A percentile compares a stretch with the other conserved stretches of the same genome.
These are phyloP conservation scores for Byssochlamys sp. DNA, from an alignment of 2,329 filamentous ascomycete species.

Conservation along the genomic window DNA sequence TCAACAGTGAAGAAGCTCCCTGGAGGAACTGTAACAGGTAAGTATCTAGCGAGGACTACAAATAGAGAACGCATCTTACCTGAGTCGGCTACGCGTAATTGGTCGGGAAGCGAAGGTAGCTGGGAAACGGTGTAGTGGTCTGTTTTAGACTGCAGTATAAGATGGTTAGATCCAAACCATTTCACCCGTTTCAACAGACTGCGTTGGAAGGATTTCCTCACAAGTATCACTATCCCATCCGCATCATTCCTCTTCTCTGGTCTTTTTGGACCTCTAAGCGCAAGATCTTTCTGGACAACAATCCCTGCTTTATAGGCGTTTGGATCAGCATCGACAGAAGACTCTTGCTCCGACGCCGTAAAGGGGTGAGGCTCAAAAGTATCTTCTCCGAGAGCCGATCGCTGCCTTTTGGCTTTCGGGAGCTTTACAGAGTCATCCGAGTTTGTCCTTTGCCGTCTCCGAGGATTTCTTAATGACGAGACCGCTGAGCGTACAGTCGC, in stretches of 20 bases:
- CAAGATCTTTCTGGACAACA: slow-evolving; percentile 21
- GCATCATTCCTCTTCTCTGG: slow-evolving; percentile 21
- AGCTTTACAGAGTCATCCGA: slow-evolving; percentile 38
- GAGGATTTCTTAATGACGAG: slow-evolving; percentile 24
- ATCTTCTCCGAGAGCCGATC: slow-evolving; percentile 33
- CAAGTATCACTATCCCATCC: slow-evolving; percentile 29
- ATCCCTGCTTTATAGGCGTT: slow-evolving; percentile 10
- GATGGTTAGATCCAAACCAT: not conserved
- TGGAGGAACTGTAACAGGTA: slow-evolving; percentile 45
- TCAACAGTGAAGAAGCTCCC: slow-evolving; percentile 56
- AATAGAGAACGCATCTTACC: slow-evolving; percentile 40
- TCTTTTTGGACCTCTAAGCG: slow-evolving; percentile 30
- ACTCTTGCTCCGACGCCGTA: slow-evolving; percentile 11
- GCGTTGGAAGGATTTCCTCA: slow-evolving; percentile 13
- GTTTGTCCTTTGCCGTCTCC: slow-evolving; percentile 31
- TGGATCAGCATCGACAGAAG: slow-evolving; percentile 7
- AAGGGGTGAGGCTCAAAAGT: slow-evolving; percentile 20
- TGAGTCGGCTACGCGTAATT: slow-evolving; percentile 56
- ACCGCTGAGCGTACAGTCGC: slow-evolving; percentile 8
- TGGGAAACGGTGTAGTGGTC: slow-evolving; percentile 77
- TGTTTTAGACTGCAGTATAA: slow-evolving; percentile 61
- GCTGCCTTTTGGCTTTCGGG: slow-evolving; percentile 38
- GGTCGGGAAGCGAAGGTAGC: slow-evolving; percentile 70
- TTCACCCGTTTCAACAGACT: not conserved
- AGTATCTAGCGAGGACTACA: slow-evolving; percentile 4